phyloP scores from a whole-genome alignment of 345 rosid genomes.

The Garcia nutans region DNA sequence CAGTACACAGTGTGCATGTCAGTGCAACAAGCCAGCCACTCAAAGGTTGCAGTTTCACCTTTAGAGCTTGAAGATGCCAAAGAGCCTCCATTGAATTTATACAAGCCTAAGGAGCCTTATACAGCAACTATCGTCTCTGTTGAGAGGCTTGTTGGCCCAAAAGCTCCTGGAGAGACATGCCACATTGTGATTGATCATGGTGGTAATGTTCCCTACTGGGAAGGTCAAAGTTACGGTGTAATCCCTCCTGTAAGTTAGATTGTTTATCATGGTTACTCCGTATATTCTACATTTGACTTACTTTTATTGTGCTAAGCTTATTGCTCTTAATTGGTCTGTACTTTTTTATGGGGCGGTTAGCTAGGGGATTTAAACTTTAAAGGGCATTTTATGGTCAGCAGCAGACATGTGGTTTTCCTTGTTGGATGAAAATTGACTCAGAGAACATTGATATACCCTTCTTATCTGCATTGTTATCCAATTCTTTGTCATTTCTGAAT shows the following conservation, averaged over 20 bases:
- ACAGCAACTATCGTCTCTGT: conserved; percentile 90
- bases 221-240: conserved; percentile 98
- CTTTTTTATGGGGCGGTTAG: no score
- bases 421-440: background rate
- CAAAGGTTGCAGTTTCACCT: conserved; percentile 79
- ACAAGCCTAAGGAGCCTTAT: conserved; percentile 89
- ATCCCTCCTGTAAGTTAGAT: conserved; percentile 87
- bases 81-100: conserved; percentile 70
- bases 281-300: background rate
- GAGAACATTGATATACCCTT: background rate
- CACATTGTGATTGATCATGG: conserved; percentile 93
- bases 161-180: conserved; percentile 98
- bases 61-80: conserved; percentile 65
- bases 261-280: background rate
- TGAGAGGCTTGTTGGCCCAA: conserved; percentile 86
- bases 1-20: conserved; percentile 68
- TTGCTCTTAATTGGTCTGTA: background rate
- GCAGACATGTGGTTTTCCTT: background rate
- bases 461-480: background rate
- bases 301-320: background rate
- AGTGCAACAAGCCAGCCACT: conserved; percentile 70
- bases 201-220: conserved; percentile 97
- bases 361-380: background rate
- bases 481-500: background rate
- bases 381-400: background rate